A percentile compares a stretch with the other conserved stretches of the same genome.
These are phyloP conservation scores for Coleophoma crateriformis DNA, from an alignment of 2,329 filamentous ascomycete species.

Conservation along the genomic window DNA sequence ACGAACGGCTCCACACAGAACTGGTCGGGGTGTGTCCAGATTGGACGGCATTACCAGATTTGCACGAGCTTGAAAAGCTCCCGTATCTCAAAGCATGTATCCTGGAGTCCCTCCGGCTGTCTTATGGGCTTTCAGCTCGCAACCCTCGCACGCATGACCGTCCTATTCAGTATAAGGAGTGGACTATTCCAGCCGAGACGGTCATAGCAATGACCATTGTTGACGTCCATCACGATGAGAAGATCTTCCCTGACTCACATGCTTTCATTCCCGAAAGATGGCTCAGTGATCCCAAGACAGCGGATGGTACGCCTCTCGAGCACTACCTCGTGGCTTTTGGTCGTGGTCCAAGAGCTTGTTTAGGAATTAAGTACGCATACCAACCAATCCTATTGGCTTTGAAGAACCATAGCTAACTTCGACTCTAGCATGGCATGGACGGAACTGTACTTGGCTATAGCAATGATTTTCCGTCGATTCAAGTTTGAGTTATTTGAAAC, in stretches of 20 bases:
- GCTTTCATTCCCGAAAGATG: slow-evolving; percentile 6
- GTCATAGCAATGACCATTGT: slow-evolving; percentile 2
- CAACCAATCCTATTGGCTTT: neutral
- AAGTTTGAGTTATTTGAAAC: neutral
- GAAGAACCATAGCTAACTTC: neutral
- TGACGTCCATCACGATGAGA: slow-evolving; percentile 5
- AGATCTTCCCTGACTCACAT: slow-evolving; percentile 6
- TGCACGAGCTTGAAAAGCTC: slow-evolving; percentile 12
- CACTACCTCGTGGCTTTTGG: slow-evolving; percentile 3
- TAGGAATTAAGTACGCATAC: slow-evolving; percentile 4
- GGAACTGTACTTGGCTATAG: neutral
- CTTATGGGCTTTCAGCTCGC: neutral
- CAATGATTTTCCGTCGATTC: neutral
- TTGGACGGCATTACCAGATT: slow-evolving; percentile 1
- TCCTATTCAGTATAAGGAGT: neutral
- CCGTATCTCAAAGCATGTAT: slow-evolving; percentile 13
- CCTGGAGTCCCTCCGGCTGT: slow-evolving; percentile 1
- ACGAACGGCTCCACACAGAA: slow-evolving; percentile 25
- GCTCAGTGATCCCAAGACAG: slow-evolving; percentile 1
- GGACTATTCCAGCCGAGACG: slow-evolving; percentile 5
- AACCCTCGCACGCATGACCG: neutral
- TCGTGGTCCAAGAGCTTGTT: slow-evolving; percentile 5
- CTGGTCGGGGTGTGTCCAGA: slow-evolving; percentile 14
- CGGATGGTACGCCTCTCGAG: neutral
- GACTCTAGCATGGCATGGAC: neutral